Evolutionary conservation across 176 grass and related monocot species (phyloP).

Genomic region (Avena atlantica): DNA sequence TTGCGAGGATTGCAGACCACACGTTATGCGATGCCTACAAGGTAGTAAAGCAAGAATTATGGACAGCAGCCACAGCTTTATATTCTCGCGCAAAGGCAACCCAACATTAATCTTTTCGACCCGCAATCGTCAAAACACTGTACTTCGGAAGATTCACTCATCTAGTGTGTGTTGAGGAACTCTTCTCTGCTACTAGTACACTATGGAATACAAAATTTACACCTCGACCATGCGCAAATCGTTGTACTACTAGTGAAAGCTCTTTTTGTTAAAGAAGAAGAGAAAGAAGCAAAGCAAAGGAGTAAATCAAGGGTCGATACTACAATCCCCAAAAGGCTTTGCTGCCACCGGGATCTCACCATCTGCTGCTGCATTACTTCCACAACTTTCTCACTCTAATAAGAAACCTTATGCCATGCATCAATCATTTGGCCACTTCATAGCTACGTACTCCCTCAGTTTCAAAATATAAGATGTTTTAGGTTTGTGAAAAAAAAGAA

Average conservation of each 20-base stretch:
- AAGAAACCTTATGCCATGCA: background rate
- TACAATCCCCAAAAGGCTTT: background rate
- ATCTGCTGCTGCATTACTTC: background rate
- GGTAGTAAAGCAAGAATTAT: background rate
- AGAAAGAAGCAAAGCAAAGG: background rate
- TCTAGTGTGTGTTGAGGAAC: too few species aligned
- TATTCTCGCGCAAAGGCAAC: background rate
- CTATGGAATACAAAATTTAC: too few species aligned
- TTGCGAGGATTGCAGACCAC: background rate
- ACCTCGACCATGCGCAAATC: background rate
- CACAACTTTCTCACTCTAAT: background rate
- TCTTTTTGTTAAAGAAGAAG: background rate
- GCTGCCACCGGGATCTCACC: background rate
- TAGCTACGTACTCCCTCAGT: too few species aligned
- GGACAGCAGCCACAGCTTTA: background rate
- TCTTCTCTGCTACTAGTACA: background rate
- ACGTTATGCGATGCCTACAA: background rate
- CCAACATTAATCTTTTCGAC: too few species aligned
- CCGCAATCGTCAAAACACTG: too few species aligned
- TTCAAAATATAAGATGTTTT: too few species aligned
- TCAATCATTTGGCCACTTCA: slow-evolving; percentile 34
- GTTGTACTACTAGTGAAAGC: background rate
- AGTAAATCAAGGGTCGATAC: background rate
- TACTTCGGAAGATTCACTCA: too few species aligned
- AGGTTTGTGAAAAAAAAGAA: too few species aligned